These are phyloP conservation scores for Trichomonascaceae sp. DNA, from an alignment of 1,139 yeast species.

Conservation along the genomic window DNA sequence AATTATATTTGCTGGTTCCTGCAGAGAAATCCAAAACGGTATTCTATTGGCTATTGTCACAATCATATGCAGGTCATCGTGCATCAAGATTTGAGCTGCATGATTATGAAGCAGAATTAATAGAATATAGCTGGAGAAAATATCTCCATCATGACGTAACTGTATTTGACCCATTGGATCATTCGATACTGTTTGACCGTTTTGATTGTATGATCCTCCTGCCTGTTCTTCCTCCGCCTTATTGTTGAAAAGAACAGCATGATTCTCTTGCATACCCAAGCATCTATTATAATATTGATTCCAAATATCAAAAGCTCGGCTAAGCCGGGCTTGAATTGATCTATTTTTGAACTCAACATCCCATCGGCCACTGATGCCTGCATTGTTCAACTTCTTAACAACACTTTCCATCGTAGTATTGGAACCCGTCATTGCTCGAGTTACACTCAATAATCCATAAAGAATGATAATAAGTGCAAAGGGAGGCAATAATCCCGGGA, in stretches of 20 bases:
- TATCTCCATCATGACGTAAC: slow-evolving; percentile 10
- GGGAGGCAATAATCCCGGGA: slow-evolving; percentile 4
- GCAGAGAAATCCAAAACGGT: slow-evolving; percentile 8
- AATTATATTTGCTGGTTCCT: slow-evolving; percentile 5
- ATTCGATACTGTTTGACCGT: background rate
- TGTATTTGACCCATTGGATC: slow-evolving; percentile 15
- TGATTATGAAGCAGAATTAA: slow-evolving; percentile 25
- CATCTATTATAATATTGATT: slow-evolving; percentile 25
- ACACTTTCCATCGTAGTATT: slow-evolving; percentile 14
- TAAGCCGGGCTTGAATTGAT: slow-evolving; percentile 25
- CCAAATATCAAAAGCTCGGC: slow-evolving; percentile 31
- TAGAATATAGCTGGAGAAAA: slow-evolving; percentile 22
- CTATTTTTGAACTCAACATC: slow-evolving; percentile 19
- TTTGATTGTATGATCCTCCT: background rate
- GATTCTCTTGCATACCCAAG: slow-evolving; percentile 18
- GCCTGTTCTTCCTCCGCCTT: slow-evolving; percentile 1
- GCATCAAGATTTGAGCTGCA: slow-evolving; percentile 25
- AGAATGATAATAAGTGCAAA: slow-evolving; percentile 24
- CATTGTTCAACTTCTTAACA: slow-evolving; percentile 11
- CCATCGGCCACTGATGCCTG: slow-evolving; percentile 15
- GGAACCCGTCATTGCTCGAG: slow-evolving; percentile 22
- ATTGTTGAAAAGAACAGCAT: background rate
- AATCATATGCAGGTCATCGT: slow-evolving; percentile 25
- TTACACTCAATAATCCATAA: slow-evolving; percentile 28
- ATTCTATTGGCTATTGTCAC: slow-evolving; percentile 11